Evolutionary conservation across 2,329 filamentous ascomycete species (phyloP).

Genomic region (Graphium sp.): DNA sequence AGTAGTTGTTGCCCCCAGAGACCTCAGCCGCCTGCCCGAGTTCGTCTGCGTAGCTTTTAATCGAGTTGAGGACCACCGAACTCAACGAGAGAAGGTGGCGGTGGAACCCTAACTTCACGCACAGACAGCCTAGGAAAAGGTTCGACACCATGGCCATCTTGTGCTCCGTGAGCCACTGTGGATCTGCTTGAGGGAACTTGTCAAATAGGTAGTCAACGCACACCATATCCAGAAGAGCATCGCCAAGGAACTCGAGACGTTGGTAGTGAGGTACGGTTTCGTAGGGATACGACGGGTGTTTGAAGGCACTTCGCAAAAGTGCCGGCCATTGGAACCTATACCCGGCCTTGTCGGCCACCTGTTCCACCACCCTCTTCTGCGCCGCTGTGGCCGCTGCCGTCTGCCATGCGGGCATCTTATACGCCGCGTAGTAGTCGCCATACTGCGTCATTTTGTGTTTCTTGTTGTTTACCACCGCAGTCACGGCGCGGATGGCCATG

Average conservation of each 20-base stretch:
- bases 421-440: slow-evolving; percentile 55
- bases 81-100: slow-evolving; percentile 41
- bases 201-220: slow-evolving; percentile 72
- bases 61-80: slow-evolving; percentile 18
- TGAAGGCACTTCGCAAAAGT: slow-evolving; percentile 70
- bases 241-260: slow-evolving; percentile 80
- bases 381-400: slow-evolving; percentile 39
- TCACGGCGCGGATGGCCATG: slow-evolving; percentile 45
- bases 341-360: slow-evolving; percentile 39
- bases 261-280: slow-evolving; percentile 80
- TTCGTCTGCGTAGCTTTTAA: slow-evolving; percentile 37
- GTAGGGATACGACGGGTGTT: slow-evolving; percentile 72
- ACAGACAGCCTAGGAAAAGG: slow-evolving; percentile 73
- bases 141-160: slow-evolving; percentile 99
- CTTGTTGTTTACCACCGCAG: slow-evolving; percentile 48
- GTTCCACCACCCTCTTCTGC: slow-evolving; percentile 50
- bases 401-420: slow-evolving; percentile 58
- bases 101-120: slow-evolving; percentile 64
- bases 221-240: slow-evolving; percentile 73
- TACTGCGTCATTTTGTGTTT: slow-evolving; percentile 56
- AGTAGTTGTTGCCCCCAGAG: slow-evolving; percentile 38
- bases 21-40: slow-evolving; percentile 31
- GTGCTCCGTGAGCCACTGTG: slow-evolving; percentile 95
- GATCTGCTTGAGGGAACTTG: slow-evolving; percentile 61
- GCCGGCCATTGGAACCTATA: slow-evolving; percentile 58